phyloP scores from a whole-genome alignment of 345 rosid genomes.

The Moricandia moricandioides region DNA sequence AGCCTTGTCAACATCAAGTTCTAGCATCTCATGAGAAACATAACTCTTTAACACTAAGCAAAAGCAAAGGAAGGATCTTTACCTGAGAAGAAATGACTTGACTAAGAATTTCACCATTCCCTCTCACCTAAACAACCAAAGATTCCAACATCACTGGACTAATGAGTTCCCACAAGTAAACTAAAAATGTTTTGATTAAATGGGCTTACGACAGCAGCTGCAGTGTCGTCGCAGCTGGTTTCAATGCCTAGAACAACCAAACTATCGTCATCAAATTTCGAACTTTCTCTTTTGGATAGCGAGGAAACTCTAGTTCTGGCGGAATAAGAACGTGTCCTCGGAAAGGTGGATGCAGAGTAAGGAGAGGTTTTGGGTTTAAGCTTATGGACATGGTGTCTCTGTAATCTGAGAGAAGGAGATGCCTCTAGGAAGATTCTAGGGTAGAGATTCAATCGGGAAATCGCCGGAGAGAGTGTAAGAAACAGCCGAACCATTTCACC shows the following conservation, averaged over 20 bases:
- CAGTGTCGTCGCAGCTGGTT: constrained; percentile 97
- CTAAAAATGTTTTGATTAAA: too few species aligned
- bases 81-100: constrained; percentile 98
- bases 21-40: neutral
- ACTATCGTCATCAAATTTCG: constrained; percentile 35
- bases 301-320: neutral
- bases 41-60: neutral
- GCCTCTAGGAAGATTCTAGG: constrained; percentile 1
- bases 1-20: neutral
- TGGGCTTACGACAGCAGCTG: constrained; percentile 77
- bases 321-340: neutral
- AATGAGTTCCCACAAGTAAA: constrained; percentile 8
- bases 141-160: neutral
- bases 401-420: constrained; percentile 9
- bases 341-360: constrained; percentile 10
- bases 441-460: constrained; percentile 2
- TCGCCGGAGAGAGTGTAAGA: constrained; percentile 33
- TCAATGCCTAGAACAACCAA: constrained; percentile 89
- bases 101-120: constrained; percentile 82
- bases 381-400: neutral
- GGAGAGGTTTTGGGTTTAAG: constrained; percentile 2
- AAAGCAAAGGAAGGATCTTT: constrained; percentile 23
- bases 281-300: neutral
- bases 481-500: constrained; percentile 31
- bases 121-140: constrained; percentile 55